Conservation (phyloP, 2,329 filamentous ascomycete species). For the Elsinoe ampelina region DNA sequence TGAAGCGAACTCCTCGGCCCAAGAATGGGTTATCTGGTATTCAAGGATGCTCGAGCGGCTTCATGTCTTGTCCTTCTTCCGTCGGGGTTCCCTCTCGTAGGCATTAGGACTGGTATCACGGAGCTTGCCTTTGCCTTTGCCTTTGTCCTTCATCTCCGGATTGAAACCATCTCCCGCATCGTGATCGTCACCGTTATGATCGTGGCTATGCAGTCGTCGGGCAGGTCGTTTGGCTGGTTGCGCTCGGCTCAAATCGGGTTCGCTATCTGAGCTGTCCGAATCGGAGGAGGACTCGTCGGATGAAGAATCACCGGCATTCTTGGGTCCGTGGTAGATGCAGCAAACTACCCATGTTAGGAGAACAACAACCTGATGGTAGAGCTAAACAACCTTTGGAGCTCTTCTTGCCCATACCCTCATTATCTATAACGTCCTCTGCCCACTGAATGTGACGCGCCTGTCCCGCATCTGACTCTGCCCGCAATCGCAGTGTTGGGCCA, state of each 20-base stretch:
- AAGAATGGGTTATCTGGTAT: neutral
- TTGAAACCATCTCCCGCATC: constrained; percentile 13
- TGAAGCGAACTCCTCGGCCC: neutral
- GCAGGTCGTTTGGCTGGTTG: constrained; percentile 23
- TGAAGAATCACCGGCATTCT: constrained; percentile 72
- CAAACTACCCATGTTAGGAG: constrained; percentile 55
- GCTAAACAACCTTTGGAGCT: constrained; percentile 68
- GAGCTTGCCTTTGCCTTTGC: constrained; percentile 31
- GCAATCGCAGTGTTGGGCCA: constrained; percentile 30
- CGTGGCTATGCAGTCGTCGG: constrained; percentile 24
- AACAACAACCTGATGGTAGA: neutral
- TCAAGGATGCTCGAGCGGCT: neutral
- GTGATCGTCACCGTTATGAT: constrained; percentile 31
- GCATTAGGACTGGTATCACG: constrained; percentile 65
- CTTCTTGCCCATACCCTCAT: constrained; percentile 89
- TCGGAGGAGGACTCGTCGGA: constrained; percentile 53
- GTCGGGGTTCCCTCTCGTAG: constrained; percentile 65
- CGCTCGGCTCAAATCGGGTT: constrained; percentile 41
- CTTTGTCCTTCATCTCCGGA: constrained; percentile 26
- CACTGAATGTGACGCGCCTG: constrained; percentile 65
- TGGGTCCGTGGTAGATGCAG: constrained; percentile 92
- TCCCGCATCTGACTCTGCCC: constrained; percentile 30
- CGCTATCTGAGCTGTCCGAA: constrained; percentile 47
- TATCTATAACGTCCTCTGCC: constrained; percentile 89
- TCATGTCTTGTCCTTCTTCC: constrained; percentile 20